phyloP scores from a whole-genome alignment of 148 eudicot species.

The Amaranthus hypochondriacus region DNA sequence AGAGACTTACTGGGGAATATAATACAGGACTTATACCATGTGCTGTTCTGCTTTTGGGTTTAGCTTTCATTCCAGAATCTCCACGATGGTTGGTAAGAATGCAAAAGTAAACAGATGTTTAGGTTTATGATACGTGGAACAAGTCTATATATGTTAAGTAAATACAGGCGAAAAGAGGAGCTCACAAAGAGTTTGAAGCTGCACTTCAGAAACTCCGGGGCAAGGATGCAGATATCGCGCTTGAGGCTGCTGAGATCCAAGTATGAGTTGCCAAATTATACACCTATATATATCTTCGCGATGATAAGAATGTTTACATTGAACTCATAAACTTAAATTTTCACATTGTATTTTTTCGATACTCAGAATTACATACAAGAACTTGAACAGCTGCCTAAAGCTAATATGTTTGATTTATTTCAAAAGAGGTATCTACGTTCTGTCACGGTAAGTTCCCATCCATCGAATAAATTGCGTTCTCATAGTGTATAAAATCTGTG shows the following conservation, averaged over 20 bases:
- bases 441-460: constrained; percentile 45
- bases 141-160: neutral
- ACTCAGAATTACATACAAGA: constrained; percentile 60
- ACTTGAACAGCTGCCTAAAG: constrained; percentile 67
- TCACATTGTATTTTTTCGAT: constrained; percentile 5
- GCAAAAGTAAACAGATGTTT: neutral
- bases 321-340: neutral
- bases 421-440: constrained; percentile 64
- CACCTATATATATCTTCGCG: neutral
- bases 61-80: constrained; percentile 80
- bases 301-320: neutral
- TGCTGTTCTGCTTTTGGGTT: constrained; percentile 61
- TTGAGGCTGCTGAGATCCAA: constrained; percentile 81
- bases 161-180: constrained; percentile 68
- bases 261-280: constrained; percentile 22
- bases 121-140: neutral
- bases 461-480: neutral
- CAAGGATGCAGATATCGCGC: constrained; percentile 53
- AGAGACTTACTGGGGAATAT: constrained; percentile 11
- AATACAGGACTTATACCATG: constrained; percentile 83
- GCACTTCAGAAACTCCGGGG: constrained; percentile 73
- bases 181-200: constrained; percentile 56
- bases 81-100: constrained; percentile 94
- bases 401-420: constrained; percentile 64
- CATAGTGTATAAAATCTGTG: neutral